These are phyloP conservation scores for Clausena lansium DNA, from an alignment of 345 rosid species.

Conservation along the genomic window DNA sequence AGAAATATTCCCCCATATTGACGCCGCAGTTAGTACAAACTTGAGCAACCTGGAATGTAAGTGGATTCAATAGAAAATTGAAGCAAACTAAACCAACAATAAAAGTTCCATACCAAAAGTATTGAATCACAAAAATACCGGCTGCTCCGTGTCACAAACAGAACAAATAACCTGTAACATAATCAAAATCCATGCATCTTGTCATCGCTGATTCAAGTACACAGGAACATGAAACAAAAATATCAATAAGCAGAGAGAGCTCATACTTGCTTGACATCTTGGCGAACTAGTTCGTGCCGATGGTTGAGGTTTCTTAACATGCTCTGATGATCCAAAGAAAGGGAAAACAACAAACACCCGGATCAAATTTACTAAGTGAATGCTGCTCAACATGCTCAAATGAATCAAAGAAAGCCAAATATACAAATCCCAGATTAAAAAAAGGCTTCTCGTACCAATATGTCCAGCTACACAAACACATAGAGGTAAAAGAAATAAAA, in stretches of 20 bases:
- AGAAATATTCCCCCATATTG: constrained; percentile 94
- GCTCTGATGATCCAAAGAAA: constrained; percentile 39
- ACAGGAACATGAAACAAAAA: not conserved
- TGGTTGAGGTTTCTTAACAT: constrained; percentile 55
- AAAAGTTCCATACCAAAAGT: constrained; percentile 2
- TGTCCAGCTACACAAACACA: not conserved
- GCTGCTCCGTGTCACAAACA: constrained; percentile 97
- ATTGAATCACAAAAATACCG: constrained; percentile 46
- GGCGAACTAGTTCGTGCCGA: constrained; percentile 81
- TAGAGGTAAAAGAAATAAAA: not conserved
- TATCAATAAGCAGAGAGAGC: not conserved
- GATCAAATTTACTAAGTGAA: constrained; percentile 7
- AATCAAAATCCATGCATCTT: constrained; percentile 4
- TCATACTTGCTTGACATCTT: constrained; percentile 71
- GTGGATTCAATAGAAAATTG: not conserved
- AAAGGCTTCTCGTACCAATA: not conserved
- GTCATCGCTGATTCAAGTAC: not conserved
- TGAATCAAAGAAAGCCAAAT: constrained; percentile 3
- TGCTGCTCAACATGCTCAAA: not conserved
- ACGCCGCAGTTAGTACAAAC: constrained; percentile 96
- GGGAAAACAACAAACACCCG: constrained; percentile 16
- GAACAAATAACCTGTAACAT: constrained; percentile 75
- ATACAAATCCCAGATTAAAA: constrained; percentile 5
- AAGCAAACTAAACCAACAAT: not conserved
- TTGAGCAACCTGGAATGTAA: constrained; percentile 52